Conservation (phyloP, 2,329 filamentous ascomycete species). For the Aspergillus fumigatus region DNA sequence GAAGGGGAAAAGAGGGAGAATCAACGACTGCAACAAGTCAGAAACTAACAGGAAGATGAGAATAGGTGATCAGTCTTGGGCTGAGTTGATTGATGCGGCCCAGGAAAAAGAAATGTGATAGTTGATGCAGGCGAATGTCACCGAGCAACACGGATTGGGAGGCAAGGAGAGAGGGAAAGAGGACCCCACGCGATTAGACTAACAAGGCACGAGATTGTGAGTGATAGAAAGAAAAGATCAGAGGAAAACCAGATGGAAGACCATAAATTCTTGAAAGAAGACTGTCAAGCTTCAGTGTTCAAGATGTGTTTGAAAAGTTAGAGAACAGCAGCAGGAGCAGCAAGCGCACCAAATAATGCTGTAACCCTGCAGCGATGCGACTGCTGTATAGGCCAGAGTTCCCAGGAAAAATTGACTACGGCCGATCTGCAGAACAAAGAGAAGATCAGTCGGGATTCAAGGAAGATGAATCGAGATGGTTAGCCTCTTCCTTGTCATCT, state of each 20-base stretch:
- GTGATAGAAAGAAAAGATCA: background rate
- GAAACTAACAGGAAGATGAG: background rate
- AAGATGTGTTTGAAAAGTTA: background rate
- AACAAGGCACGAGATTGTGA: background rate
- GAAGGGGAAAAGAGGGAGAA: background rate
- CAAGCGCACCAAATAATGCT: no score
- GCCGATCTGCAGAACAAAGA: background rate
- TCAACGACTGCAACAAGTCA: background rate
- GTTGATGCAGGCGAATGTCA: background rate
- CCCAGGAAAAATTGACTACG: no score
- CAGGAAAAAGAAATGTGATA: background rate
- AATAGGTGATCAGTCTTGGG: background rate
- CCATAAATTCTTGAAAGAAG: background rate
- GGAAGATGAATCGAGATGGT: background rate
- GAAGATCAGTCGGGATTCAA: background rate
- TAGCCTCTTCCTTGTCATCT: background rate
- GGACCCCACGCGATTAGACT: background rate
- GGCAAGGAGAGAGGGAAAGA: background rate
- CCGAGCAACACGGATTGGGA: background rate
- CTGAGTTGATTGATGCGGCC: background rate
- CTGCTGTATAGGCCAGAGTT: background rate
- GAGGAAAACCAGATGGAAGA: background rate
- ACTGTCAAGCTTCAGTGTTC: background rate
- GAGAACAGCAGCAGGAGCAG: no score
- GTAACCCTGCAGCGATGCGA: background rate